Evolutionary conservation across 352 stramenopile species (phyloP), one percentile per base, ranked within the genome.

Genomic region (Globisporangium spiculum): DNA sequence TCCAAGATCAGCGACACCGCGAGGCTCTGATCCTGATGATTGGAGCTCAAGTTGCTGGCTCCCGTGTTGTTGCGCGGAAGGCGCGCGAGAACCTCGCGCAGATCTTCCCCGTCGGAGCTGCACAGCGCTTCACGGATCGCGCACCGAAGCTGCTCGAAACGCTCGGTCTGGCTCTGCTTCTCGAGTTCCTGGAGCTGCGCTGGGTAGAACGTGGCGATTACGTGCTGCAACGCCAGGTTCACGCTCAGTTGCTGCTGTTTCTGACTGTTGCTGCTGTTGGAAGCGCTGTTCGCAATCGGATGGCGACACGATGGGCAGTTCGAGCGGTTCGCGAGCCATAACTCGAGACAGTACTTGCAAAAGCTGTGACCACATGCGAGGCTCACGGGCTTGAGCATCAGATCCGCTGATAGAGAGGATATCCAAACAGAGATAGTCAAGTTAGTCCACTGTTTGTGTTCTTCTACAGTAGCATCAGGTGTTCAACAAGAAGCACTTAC

Each of bases 301-400:
- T 76, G 65, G 53, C 77, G 77, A 65, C 77, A 84, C 56, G 77
- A 73, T 12, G 77, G 77, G 50, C 77, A 84, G 63, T 60, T 80
- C 16, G 67, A 44, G 61, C 75, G 78, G 64, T 67, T 76, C 61
- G 67, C 68, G 61, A 81, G 70, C 77, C 77, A 84, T 32, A 80
- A 60, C n/a, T 80, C 70, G 24, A 84, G 63, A 16, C 77, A 84
- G 38, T 69, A 75, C 60, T 76, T 76, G 70, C 77, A 84, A 55
- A 84, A 84, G 68, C 75, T 81, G 67, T 84, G 77, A 50, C 77
- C 77, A 26, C 77, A 84, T 44, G 71, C 44, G 27, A 84, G 67
- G 59, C 69, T 78, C 70, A 68, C 74, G 5, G 77, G 77, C 73
- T 78, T 74, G 63, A 81, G 62, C 77, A 84, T 84, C 48, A 83